Base-by-base conservation (phyloP, 75 land plant species). In the Pseudotsuga menziesii region DNA sequence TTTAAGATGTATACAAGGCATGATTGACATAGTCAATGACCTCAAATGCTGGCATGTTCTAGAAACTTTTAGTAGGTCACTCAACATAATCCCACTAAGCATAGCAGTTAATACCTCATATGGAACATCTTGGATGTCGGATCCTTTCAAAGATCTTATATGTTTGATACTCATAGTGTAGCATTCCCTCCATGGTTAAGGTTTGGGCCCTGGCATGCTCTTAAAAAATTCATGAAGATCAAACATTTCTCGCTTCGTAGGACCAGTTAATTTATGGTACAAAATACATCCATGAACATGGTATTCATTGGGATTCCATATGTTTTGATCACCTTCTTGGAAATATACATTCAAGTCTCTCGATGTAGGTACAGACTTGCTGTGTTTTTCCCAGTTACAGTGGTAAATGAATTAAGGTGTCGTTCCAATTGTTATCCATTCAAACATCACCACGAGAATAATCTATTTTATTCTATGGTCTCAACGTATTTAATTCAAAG, bases 141-240 rank as follows among this genome's bases (percentile, higher is more conserved):
- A 57, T 19, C 60, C 27, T 25, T 9, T 27, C 23, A 79, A 54
- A 22, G 35, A 16, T 57, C 87, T 81, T 15, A 78, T 85, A 73
- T 88, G 87, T 35, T 61, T 75, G 14, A 94, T 77, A 77, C 75
- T 83, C 6, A 88, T 80, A 25, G 80, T 82, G 52, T 72, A 44
- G 48, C 67, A 58, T 73, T 76, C 70, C 73, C 78, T 26, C 75
- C 85, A 59, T 56, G 82, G 56, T 60, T 74, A 23, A 85, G 59
- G 76, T n/a, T n/a, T n/a, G n/a, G n/a, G n/a, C n/a, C 85, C 61
- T 55, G 97, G 93, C 26, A 94, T 76, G 72, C 87, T 89, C 77
- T 89, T 96, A 81, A 96, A 96, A 56, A 96, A 80, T 76, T 86
- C 94, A 84, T 94, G 92, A 72, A 96, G 89, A 67, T 94, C 93